These are phyloP conservation scores for Olyra latifolia DNA, from an alignment of 176 grass and related monocot species.

Conservation along the genomic window DNA sequence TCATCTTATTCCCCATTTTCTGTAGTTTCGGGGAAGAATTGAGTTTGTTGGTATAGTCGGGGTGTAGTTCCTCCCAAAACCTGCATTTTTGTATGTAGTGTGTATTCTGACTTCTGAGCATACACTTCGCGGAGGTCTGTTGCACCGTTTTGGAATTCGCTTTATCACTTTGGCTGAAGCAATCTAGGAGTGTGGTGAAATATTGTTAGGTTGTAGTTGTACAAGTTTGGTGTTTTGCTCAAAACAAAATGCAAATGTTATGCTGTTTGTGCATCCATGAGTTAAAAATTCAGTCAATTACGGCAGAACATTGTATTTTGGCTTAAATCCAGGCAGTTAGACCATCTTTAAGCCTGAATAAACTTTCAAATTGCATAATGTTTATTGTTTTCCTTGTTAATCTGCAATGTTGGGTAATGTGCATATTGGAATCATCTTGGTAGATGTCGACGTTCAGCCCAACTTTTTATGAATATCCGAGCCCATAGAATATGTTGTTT, in stretches of 20 bases:
- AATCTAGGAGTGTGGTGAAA: neutral
- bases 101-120: neutral
- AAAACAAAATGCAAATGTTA: neutral
- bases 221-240: neutral
- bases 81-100: neutral
- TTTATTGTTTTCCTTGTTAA: neutral
- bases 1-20: conserved; percentile 1
- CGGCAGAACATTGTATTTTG: neutral
- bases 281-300: neutral
- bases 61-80: neutral
- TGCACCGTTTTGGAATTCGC: neutral
- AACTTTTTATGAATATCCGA: neutral
- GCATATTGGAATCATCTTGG: neutral
- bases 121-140: neutral
- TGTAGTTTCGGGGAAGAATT: neutral
- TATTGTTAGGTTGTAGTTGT: neutral
- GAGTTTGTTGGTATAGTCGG: neutral
- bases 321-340: neutral
- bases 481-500: neutral
- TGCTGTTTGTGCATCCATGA: neutral
- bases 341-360: neutral
- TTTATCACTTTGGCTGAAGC: neutral
- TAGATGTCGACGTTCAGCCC: neutral
- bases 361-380: neutral
- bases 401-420: neutral